A percentile compares a stretch with the other conserved stretches of the same genome.
Conservation (phyloP, 768 basidiomycete species). For the Auricularia cornea region DNA sequence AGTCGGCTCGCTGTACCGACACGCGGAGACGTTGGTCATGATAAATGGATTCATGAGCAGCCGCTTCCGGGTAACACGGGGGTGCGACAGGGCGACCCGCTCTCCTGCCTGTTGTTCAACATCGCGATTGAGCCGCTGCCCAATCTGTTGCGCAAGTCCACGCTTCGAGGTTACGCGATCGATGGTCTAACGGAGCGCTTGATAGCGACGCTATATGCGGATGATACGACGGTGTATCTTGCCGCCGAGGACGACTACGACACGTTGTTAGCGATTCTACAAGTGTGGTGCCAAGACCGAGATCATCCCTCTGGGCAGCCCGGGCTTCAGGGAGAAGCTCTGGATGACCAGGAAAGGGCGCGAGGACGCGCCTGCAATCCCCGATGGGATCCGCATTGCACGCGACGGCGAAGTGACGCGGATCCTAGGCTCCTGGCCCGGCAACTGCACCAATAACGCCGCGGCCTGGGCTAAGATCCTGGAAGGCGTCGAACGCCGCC, state of each 20-base stretch:
- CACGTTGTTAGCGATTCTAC: constrained; percentile 20
- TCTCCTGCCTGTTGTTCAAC: constrained; percentile 17
- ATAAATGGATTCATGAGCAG: constrained; percentile 7
- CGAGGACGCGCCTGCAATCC: constrained; percentile 7
- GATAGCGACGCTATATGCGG: constrained; percentile 24
- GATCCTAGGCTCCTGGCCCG: constrained; percentile 26
- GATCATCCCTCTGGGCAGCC: constrained; percentile 26
- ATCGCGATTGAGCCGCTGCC: constrained; percentile 15
- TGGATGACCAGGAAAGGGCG: background rate
- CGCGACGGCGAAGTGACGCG: constrained; percentile 21
- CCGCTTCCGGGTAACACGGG: constrained; percentile 7
- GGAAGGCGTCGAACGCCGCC: constrained; percentile 17
- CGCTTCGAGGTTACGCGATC: constrained; percentile 13
- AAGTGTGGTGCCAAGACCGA: constrained; percentile 38
- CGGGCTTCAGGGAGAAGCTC: constrained; percentile 12
- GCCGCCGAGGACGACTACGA: constrained; percentile 19
- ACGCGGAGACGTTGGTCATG: constrained; percentile 10
- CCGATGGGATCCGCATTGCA: constrained; percentile 17
- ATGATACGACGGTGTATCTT: no score
- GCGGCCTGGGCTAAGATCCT: constrained; percentile 20
- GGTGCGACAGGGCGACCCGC: constrained; percentile 15
- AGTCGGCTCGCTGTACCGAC: constrained; percentile 12
- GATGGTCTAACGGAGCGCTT: constrained; percentile 7
- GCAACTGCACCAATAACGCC: constrained; percentile 17
- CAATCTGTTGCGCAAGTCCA: constrained; percentile 14